Base-by-base conservation (phyloP, 768 basidiomycete species). In the Clathrus columnatus region DNA sequence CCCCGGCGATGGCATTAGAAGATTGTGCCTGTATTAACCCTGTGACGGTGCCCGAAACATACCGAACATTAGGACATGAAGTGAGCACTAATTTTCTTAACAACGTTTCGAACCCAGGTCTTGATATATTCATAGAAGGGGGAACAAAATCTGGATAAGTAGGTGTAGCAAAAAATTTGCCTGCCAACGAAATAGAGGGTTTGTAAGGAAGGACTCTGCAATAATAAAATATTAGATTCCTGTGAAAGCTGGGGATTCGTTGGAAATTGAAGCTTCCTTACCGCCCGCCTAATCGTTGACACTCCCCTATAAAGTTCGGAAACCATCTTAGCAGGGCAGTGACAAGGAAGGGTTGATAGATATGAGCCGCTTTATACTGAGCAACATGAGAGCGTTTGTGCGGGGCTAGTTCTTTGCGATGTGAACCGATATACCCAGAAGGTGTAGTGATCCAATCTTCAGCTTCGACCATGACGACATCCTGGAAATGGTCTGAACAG, bases 401-500 rank as follows among this genome's bases (percentile, higher is more conserved):
- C 2, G 32, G 20, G 7, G 26, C 18, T 16, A 36, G 7, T 41
- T 50, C 14, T 11, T 44, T 42, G 17, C 8, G 28, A 45, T 16
- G 49, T n/a, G 10, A 32, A 50, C 29, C 53, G 10, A 5, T 26
- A n/a, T 27, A 21, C 20, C 42, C 63, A 14, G 59, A 61, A 32
- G 60, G 50, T 8, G 54, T 61, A 16, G 45, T 47, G 6, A 62
- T 24, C 64, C 65, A 63, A 26, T 36, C 57, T 50, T 68, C 67
- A 16, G 50, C 56, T 41, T 68, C 67, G 20, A 68, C 58, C 10
- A 68, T 60, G 14, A 68, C 29, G 47, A 68, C 67, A 14, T 59
- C 46, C 36, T 65, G 60, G 50, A 66, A 68, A 52, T 66, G 65
- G 49, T 65, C 61, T 7, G 61, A 52, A 45, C 67, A 68, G 8